phyloP scores from a whole-genome alignment of 192 early-diverging fungal genomes.

The Coemansia sp. region DNA sequence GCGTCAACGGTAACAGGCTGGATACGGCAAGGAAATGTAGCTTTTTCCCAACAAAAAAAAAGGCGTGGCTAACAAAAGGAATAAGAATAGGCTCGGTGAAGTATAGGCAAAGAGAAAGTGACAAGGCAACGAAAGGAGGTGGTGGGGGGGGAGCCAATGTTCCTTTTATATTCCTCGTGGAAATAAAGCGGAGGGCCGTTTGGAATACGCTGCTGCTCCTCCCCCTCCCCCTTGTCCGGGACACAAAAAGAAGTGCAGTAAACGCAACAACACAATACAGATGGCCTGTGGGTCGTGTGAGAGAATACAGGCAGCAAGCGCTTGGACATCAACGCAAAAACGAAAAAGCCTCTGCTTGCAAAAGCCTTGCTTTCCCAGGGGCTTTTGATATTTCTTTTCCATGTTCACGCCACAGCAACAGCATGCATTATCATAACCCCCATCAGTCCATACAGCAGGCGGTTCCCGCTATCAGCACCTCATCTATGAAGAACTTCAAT shows the following conservation, averaged over 20 bases:
- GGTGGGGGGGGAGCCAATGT: too few species aligned
- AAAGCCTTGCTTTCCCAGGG: too few species aligned
- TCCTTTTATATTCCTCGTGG: background rate
- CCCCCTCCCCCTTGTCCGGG: conserved; percentile 3
- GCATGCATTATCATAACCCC: conserved; percentile 2
- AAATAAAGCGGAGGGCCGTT: background rate
- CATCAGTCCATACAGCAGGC: conserved; percentile 5
- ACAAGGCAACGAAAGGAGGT: background rate
- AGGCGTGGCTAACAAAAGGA: background rate
- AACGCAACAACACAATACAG: background rate
- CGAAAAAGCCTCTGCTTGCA: too few species aligned
- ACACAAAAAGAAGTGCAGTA: background rate
- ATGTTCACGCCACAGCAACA: background rate
- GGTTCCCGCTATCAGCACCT: background rate
- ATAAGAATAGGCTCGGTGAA: background rate
- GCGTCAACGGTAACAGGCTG: background rate
- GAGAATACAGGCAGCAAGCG: background rate
- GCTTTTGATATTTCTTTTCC: background rate
- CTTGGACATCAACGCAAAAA: background rate
- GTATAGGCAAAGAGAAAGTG: background rate
- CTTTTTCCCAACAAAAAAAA: background rate
- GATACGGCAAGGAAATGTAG: background rate
- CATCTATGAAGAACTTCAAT: background rate
- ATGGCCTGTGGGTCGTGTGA: background rate
- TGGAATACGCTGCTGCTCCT: background rate